Percentiles rank a stretch among this genome's conserved stretches.
phyloP scores from a whole-genome alignment of 2,329 filamentous ascomycete species.

The Aspergillus fijiensis region DNA sequence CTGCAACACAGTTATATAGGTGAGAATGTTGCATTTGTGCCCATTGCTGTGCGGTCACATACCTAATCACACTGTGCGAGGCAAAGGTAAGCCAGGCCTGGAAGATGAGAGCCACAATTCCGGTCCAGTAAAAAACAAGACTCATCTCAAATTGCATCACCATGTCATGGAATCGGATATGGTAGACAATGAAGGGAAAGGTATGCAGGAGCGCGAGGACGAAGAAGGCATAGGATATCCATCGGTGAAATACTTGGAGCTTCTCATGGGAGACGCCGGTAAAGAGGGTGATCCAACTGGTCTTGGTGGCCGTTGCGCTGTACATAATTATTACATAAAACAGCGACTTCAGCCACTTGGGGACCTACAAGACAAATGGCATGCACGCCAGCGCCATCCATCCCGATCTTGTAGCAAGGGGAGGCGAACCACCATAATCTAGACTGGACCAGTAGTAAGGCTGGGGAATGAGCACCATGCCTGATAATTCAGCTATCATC shows the following conservation, averaged over 20 bases:
- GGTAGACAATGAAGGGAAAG: constrained; percentile 58
- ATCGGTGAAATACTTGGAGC: constrained; percentile 54
- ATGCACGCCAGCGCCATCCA: constrained; percentile 53
- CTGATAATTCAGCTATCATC: constrained; percentile 18
- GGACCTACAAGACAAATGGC: constrained; percentile 49
- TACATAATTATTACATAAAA: constrained; percentile 9
- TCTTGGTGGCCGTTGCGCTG: constrained; percentile 51
- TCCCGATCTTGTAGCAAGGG: constrained; percentile 52
- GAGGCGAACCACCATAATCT: constrained; percentile 45
- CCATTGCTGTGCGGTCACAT: too few species aligned
- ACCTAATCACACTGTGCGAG: too few species aligned
- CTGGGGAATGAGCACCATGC: constrained; percentile 48
- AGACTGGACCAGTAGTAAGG: constrained; percentile 57
- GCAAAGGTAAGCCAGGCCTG: too few species aligned
- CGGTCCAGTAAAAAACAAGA: too few species aligned
- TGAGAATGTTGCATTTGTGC: too few species aligned
- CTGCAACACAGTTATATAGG: too few species aligned
- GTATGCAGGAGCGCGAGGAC: constrained; percentile 57
- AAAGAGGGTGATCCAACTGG: constrained; percentile 53
- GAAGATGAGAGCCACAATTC: too few species aligned
- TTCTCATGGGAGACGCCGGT: constrained; percentile 59
- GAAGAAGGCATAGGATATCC: constrained; percentile 56
- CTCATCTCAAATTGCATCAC: constrained; percentile 19
- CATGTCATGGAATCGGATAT: constrained; percentile 51
- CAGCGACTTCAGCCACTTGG: neutral